phyloP scores from a whole-genome alignment of 768 basidiomycete species.

The Cystoderma amianthinum region DNA sequence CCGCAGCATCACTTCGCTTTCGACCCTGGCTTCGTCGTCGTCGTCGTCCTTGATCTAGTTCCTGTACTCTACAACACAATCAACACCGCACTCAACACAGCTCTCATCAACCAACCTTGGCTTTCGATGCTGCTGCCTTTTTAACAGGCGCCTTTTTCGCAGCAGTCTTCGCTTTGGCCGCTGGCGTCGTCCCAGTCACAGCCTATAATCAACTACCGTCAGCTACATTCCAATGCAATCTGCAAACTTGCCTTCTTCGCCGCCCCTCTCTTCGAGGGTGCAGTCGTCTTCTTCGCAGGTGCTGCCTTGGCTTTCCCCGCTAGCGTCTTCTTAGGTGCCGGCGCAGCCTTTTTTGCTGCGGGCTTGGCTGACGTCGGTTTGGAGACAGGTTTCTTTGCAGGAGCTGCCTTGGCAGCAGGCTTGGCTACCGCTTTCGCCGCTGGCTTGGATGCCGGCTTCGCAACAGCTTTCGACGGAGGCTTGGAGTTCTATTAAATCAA shows the following conservation, averaged over 20 bases:
- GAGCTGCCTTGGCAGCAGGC: conserved; percentile 12
- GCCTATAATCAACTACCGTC: conserved; percentile 23
- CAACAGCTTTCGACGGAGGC: conserved; percentile 31
- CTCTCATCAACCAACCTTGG: conserved; percentile 22
- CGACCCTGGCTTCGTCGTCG: neutral
- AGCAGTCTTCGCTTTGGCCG: conserved; percentile 32
- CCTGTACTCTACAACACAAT: neutral
- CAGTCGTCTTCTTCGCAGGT: conserved; percentile 29
- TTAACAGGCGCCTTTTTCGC: conserved; percentile 28
- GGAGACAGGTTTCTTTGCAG: conserved; percentile 20
- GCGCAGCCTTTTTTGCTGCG: conserved; percentile 14
- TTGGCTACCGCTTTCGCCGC: too few species aligned
- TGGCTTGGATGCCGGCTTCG: conserved; percentile 20
- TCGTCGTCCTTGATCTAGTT: too few species aligned
- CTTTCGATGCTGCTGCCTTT: conserved; percentile 24
- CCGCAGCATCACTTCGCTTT: too few species aligned
- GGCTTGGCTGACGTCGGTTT: conserved; percentile 24
- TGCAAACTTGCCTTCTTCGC: conserved; percentile 53
- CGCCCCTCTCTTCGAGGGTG: conserved; percentile 38
- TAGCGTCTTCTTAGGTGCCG: conserved; percentile 15
- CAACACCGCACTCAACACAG: conserved; percentile 4
- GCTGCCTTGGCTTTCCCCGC: conserved; percentile 14
- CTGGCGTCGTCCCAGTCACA: conserved; percentile 39
- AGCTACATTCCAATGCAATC: neutral
- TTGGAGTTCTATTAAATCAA: conserved; percentile 35